Evolutionary conservation across 2,329 filamentous ascomycete species (phyloP), one percentile per base, ranked within the genome.

Genomic region (Alternaria angustiovoidea): DNA sequence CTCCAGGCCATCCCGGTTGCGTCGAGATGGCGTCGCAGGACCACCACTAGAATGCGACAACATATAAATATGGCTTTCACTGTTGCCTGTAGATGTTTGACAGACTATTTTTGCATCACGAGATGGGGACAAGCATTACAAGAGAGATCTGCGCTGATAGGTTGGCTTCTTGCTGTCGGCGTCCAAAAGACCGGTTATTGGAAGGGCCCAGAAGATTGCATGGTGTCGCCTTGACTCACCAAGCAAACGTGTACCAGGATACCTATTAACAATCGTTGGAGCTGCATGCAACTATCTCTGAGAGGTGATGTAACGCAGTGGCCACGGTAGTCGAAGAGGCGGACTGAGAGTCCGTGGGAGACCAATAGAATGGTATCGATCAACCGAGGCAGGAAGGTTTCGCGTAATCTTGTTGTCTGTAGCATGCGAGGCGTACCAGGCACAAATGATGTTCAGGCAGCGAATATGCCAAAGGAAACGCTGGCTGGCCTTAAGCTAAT

Each of bases 121-220:
- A 64, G 63, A 64, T 62, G 44, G 53, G 32, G 57, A 66, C 66
- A 75, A 70, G 70, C 71, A 63, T 71, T 69, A 75, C 75, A 72
- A 42, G 16, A 28, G 28, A 22, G 26, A 54, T 26, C 26, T 48
- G 64, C 54, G 52, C 52, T 57, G 62, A 64, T 63, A 63, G 57
- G 56, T 60, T 56, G 44, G 58, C 56, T 38, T 48, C 57, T 56
- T 55, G 63, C 58, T 58, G 62, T 68, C 69, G 61, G 53, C 52
- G 32, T 44, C 51, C 28, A 46, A 20, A 28, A 22, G 28, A 59
- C 58, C 47, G 61, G 55, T 51, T 57, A 30, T 24, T 49, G 58
- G 51, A 66, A 68, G 59, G 59, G 63, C 57, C 59, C 58, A 62
- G 51, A 54, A 48, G 46, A 20, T 49, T 49, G 44, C 44, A 51